Evolutionary conservation across 176 grass and related monocot species (phyloP).

Genomic region (Carex littledalei): DNA sequence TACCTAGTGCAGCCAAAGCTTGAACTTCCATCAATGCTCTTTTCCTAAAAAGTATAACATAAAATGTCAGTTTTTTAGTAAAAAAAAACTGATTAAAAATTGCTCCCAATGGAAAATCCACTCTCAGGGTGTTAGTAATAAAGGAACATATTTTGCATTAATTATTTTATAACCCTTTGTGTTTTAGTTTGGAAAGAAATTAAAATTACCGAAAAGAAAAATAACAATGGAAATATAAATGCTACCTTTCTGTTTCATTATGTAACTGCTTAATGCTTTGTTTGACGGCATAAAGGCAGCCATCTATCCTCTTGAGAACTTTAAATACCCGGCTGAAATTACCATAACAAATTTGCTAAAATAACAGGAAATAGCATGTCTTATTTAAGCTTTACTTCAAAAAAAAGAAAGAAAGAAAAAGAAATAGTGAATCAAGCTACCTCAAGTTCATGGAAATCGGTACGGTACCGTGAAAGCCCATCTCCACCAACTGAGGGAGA

Average conservation of each 20-base stretch:
- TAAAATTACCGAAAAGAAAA: background rate
- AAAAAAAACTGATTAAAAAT: background rate
- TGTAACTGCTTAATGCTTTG: conserved; percentile 62
- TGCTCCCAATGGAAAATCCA: background rate
- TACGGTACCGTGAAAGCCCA: conserved; percentile 82
- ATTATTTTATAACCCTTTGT: background rate
- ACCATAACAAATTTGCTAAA: conserved; percentile 83
- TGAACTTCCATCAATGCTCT: conserved; percentile 93
- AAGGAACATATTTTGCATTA: background rate
- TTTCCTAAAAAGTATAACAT: conserved; percentile 54
- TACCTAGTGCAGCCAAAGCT: conserved; percentile 91
- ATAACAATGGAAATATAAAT: conserved; percentile 3
- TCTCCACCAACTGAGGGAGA: conserved; percentile 56
- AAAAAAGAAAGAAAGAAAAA: background rate
- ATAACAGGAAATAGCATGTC: conserved; percentile 21
- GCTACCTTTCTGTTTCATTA: conserved; percentile 85
- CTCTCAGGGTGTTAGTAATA: background rate
- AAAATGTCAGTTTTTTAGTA: conserved; percentile 20
- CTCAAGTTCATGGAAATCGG: conserved; percentile 92
- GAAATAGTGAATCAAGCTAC: conserved; percentile 29
- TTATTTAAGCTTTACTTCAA: conserved; percentile 10
- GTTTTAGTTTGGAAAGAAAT: background rate
- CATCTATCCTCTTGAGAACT: conserved; percentile 94
- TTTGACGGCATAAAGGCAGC: conserved; percentile 93
- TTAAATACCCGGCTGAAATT: conserved; percentile 96